A percentile compares a stretch with the other conserved stretches of the same genome.
Conservation (phyloP, 768 basidiomycete genomes). For the Lentinula sp. region DNA sequence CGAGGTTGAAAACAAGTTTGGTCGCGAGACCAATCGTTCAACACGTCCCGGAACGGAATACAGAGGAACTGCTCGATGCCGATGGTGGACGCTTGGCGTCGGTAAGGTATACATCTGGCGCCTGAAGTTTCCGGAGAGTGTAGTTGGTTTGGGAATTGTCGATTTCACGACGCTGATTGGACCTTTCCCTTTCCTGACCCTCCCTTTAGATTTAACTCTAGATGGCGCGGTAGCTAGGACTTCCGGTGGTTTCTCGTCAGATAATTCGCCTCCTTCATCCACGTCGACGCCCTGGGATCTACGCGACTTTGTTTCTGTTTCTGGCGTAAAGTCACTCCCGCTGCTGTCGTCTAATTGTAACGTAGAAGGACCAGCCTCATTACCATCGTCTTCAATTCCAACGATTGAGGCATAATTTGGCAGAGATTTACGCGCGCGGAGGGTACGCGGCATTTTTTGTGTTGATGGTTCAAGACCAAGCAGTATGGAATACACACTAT, state of each 20-base stretch:
- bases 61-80: constrained; percentile 64
- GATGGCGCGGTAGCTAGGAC: neutral
- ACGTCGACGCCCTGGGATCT: constrained; percentile 7
- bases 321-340: constrained; percentile 54
- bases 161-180: constrained; percentile 7
- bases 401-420: constrained; percentile 42
- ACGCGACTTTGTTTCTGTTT: constrained; percentile 16
- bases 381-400: constrained; percentile 21
- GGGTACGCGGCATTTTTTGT: constrained; percentile 30
- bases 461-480: neutral
- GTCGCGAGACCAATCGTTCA: constrained; percentile 51
- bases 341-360: constrained; percentile 29
- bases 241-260: constrained; percentile 11
- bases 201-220: constrained; percentile 19
- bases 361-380: constrained; percentile 33
- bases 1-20: constrained; percentile 43
- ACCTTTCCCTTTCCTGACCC: constrained; percentile 21
- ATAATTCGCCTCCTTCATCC: constrained; percentile 15
- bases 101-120: constrained; percentile 56
- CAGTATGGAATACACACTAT: neutral
- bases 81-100: constrained; percentile 62
- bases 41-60: constrained; percentile 44
- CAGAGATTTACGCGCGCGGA: constrained; percentile 49
- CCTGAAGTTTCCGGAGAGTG: constrained; percentile 29
- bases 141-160: constrained; percentile 17